Evolutionary conservation across 805 yeast species (phyloP).

Genomic region (Saccharomycopsis schoenii): DNA sequence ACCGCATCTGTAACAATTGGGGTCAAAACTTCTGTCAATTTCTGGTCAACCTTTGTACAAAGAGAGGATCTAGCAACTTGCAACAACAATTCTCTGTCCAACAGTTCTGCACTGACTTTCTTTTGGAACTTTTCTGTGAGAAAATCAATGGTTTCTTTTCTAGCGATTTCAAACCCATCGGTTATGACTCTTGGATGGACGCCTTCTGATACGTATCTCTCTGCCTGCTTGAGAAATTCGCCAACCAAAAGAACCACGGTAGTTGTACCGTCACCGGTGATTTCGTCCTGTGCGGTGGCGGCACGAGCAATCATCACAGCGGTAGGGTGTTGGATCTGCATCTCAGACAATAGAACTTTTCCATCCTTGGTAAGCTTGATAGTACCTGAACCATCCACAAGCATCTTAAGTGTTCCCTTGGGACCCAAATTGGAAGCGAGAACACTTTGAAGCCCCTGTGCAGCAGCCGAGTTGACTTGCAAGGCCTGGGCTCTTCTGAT

Average conservation of each 20-base stretch:
- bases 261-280: conserved; percentile 99
- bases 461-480: conserved; percentile 91
- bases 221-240: conserved; percentile 88
- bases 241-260: conserved; percentile 92
- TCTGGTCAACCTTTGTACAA: conserved; percentile 73
- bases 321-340: conserved; percentile 93
- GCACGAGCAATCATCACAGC: conserved; percentile 93
- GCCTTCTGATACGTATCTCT: conserved; percentile 84
- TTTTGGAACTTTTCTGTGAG: conserved; percentile 42
- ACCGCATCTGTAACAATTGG: conserved; percentile 98
- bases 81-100: conserved; percentile 78
- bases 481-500: conserved; percentile 90
- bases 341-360: conserved; percentile 82
- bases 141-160: conserved; percentile 60
- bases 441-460: conserved; percentile 92
- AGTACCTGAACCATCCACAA: conserved; percentile 94
- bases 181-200: conserved; percentile 91
- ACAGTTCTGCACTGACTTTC: conserved; percentile 38
- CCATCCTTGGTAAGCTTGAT: conserved; percentile 97
- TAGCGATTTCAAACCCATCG: conserved; percentile 90
- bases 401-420: conserved; percentile 90
- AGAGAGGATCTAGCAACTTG: conserved; percentile 89
- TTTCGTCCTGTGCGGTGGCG: conserved; percentile 97
- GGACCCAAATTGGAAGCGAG: conserved; percentile 91
- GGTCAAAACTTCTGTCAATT: conserved; percentile 68